Conservation (phyloP, 805 yeast species). For the Sporopachydermia quercuum region DNA sequence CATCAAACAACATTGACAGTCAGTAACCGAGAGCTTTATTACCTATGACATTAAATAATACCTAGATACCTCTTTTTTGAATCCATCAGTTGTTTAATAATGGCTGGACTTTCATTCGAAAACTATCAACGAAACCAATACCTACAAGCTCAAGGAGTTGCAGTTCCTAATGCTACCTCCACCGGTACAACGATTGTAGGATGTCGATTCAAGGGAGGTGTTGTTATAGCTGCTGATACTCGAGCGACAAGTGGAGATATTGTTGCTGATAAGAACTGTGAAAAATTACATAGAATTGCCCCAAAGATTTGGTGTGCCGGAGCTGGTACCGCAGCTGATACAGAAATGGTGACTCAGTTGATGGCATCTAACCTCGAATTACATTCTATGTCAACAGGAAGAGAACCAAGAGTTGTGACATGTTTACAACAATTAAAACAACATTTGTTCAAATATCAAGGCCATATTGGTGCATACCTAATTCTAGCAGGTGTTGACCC, state of each 20-base stretch:
- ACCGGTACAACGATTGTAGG: slow-evolving; percentile 99
- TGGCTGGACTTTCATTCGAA: slow-evolving; percentile 90
- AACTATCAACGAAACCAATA: slow-evolving; percentile 81
- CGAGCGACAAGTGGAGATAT: slow-evolving; percentile 94
- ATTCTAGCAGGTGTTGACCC: slow-evolving; percentile 98
- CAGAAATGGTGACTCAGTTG: slow-evolving; percentile 93
- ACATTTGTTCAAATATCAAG: slow-evolving; percentile 92
- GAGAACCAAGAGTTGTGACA: slow-evolving; percentile 87
- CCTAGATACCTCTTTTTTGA: too few relatives aligned
- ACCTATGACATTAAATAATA: too few relatives aligned
- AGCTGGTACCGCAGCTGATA: slow-evolving; percentile 99
- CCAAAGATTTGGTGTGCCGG: slow-evolving; percentile 99
- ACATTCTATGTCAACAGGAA: slow-evolving; percentile 68
- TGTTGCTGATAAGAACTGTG: slow-evolving; percentile 97
- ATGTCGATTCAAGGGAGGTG: slow-evolving; percentile 84
- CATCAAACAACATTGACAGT: too few relatives aligned
- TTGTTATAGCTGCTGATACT: slow-evolving; percentile 90
- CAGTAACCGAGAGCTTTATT: too few relatives aligned
- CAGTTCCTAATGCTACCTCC: slow-evolving; percentile 80
- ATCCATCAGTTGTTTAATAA: too few relatives aligned
- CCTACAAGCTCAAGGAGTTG: slow-evolving; percentile 56
- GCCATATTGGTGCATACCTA: slow-evolving; percentile 91
- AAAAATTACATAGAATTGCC: slow-evolving; percentile 77
- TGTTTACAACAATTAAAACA: slow-evolving; percentile 89
- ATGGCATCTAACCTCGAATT: slow-evolving; percentile 83